Evolutionary conservation across 331 rosid species (phyloP).

Genomic region (Rhamnella rubrinervis): DNA sequence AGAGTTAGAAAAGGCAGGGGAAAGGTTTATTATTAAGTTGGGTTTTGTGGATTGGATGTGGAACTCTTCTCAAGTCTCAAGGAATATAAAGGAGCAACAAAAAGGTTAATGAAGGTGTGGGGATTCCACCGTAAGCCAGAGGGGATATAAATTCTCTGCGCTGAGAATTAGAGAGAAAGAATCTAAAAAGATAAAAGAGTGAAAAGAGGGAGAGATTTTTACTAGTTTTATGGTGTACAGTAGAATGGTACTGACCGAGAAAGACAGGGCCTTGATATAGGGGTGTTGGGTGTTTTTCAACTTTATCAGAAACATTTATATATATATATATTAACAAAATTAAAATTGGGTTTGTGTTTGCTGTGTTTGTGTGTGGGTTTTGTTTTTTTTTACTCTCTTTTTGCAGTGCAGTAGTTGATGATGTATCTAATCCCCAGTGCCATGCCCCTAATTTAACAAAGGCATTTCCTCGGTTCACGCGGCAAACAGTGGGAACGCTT

Average conservation of each 20-base stretch:
- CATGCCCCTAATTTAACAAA: conserved; percentile 11
- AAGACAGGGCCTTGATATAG: conserved; percentile 4
- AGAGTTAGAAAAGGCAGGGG: conserved; percentile 1
- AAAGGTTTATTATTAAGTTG: background rate
- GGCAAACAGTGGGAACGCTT: background rate
- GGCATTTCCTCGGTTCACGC: background rate
- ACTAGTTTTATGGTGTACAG: conserved; percentile 18
- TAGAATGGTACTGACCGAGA: conserved; percentile 2
- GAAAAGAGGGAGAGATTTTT: background rate
- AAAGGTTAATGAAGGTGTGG: conserved; percentile 21
- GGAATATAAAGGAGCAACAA: conserved; percentile 1
- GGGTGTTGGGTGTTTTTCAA: conserved; percentile 8
- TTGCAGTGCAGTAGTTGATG: conserved; percentile 16
- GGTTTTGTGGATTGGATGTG: background rate
- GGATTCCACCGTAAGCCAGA: conserved; percentile 14
- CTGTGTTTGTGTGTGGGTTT: no score
- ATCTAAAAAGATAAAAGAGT: conserved; percentile 25
- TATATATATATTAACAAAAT: no score
- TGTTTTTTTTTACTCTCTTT: background rate
- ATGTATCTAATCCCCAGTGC: conserved; percentile 7
- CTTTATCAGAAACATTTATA: background rate
- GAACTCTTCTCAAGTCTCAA: no score
- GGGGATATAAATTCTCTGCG: conserved; percentile 28
- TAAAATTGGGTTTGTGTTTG: no score
- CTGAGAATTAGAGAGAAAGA: conserved; percentile 33